Percentiles rank a stretch among this genome's conserved stretches.
Conservation (phyloP, 208 protist species). For the Trypanosoma platydactyli region DNA sequence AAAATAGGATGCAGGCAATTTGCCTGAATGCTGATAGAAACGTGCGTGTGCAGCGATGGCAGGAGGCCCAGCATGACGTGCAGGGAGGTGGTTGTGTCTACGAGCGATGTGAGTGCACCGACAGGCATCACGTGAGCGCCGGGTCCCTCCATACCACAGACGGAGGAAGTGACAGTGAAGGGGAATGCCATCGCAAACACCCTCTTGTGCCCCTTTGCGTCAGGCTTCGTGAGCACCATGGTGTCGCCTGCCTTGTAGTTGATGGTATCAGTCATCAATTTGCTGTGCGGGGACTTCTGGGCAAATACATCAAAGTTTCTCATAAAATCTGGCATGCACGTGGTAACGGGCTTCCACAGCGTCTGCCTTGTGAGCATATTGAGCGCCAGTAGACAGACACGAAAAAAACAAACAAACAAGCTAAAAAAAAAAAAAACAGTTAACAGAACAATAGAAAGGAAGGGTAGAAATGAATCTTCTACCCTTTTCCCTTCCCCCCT, state of each 20-base stretch:
- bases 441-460: no score
- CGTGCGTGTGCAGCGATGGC: slow-evolving; percentile 45
- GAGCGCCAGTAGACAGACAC: not conserved
- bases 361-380: slow-evolving; percentile 59
- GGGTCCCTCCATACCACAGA: slow-evolving; percentile 34
- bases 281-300: slow-evolving; percentile 43
- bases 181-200: slow-evolving; percentile 57
- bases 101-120: slow-evolving; percentile 47
- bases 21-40: slow-evolving; percentile 64
- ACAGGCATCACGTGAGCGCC: slow-evolving; percentile 19
- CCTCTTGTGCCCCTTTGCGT: slow-evolving; percentile 10
- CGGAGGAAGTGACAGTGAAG: slow-evolving; percentile 33
- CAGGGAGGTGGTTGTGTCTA: slow-evolving; percentile 66
- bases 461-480: not conserved
- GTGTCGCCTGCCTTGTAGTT: slow-evolving; percentile 39
- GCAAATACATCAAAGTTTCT: slow-evolving; percentile 35
- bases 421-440: no score
- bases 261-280: slow-evolving; percentile 19
- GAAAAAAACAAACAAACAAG: slow-evolving; percentile 1
- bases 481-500: not conserved
- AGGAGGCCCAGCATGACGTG: slow-evolving; percentile 70
- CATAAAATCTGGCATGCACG: slow-evolving; percentile 53
- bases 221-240: slow-evolving; percentile 39
- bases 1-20: slow-evolving; percentile 38
- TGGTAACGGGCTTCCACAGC: slow-evolving; percentile 57